Percentiles rank a stretch among this genome's conserved stretches.
Evolutionary conservation across 2,329 filamentous ascomycete species (phyloP).

Genomic region (Remersonia thermophila): DNA sequence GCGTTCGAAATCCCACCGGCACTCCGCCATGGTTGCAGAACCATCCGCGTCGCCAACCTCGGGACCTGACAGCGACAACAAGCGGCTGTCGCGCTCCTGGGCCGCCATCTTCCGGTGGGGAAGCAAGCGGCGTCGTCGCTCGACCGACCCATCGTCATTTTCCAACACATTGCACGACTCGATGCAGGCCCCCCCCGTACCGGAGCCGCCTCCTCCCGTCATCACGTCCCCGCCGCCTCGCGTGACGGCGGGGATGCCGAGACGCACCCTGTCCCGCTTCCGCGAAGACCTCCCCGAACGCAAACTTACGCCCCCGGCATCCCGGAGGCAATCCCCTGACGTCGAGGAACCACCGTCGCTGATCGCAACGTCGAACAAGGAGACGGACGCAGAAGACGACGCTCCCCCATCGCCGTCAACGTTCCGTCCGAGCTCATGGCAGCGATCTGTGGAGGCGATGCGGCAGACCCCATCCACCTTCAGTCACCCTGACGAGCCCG

Average conservation of each 20-base stretch:
- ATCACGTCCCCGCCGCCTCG: constrained; percentile 22
- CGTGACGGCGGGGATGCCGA: constrained; percentile 41
- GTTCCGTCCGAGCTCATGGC: constrained; percentile 23
- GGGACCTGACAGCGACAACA: constrained; percentile 38
- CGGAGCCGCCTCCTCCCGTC: no score
- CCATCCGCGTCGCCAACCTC: constrained; percentile 32
- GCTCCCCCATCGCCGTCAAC: constrained; percentile 22
- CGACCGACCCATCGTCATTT: constrained; percentile 60
- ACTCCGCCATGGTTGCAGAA: constrained; percentile 32
- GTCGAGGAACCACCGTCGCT: constrained; percentile 29
- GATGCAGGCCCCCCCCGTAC: constrained; percentile 45
- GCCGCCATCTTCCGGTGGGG: constrained; percentile 65
- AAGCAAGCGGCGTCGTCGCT: constrained; percentile 42
- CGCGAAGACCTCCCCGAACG: constrained; percentile 83
- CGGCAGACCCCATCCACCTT: constrained; percentile 35
- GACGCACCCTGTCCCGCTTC: constrained; percentile 81
- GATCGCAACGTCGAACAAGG: constrained; percentile 16
- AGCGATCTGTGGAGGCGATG: constrained; percentile 29
- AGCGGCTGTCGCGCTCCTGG: constrained; percentile 38
- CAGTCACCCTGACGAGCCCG: constrained; percentile 26
- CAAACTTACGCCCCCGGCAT: constrained; percentile 74
- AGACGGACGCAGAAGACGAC: constrained; percentile 6
- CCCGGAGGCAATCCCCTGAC: constrained; percentile 67
- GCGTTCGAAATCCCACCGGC: constrained; percentile 37
- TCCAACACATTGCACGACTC: constrained; percentile 87